Evolutionary conservation across 192 early-diverging fungal genomes (phyloP), one percentile per base, ranked within the genome.

Genomic region (Rhizophagus sp.): DNA sequence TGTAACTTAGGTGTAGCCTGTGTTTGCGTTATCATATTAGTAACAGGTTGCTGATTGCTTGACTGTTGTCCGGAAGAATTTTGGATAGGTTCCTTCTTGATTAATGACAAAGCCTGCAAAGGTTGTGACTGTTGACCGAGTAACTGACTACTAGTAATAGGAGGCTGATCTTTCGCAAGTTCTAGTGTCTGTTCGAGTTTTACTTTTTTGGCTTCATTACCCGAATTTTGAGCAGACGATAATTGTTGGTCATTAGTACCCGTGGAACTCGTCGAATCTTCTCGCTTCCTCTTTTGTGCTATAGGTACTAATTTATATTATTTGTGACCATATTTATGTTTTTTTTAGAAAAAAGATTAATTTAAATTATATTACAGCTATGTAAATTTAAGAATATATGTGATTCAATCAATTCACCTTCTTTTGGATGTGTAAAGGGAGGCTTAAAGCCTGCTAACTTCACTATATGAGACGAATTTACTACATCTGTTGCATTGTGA

Each of bases 391-490:
- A 39, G 6, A 41, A 70, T 11, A 22, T 19, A n/a, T 8, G 2
- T 1, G 10, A 41, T 70, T 27, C 9, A 50, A 73, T 25, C 2
- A 50, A 73, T 24, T 50, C 25, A 73, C 71, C 71, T 73, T 73
- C 71, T 15, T 47, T 50, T 73, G 39, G 71, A 49, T 73, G 39
- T 50, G 71, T 39, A 25, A 73, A 73, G 5, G 12, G 22, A 15
- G 47, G 24, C 25, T 73, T 73, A 25, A 73, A 73, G 24, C 34
- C 34, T 50, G 71, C 71, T 36, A 73, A 73, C 17, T 73, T 73
- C n/a, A 73, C 71, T 24, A 73, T 47, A 50, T 73, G 71, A 49
- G 71, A 72, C 8, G 70, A 24, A 25, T 22, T 49, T 22, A 72
- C 24, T 13, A 73, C 71, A 27, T 73, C 71, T 1, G 39, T 27